Evolutionary conservation across 495 filamentous ascomycete genomes (phyloP).

Genomic region (Apiosordaria backusii): DNA sequence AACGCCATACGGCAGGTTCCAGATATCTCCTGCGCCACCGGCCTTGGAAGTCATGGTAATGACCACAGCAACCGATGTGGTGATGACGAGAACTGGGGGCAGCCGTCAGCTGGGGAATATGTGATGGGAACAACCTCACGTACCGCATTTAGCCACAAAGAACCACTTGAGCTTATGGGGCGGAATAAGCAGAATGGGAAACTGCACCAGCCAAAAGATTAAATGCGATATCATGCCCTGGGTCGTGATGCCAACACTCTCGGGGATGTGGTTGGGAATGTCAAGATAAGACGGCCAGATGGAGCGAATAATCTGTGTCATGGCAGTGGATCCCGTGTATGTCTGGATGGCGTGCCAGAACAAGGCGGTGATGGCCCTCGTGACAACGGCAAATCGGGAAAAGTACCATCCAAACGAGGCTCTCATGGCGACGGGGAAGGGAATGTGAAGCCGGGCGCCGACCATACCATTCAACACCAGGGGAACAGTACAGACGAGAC

Average conservation of each 20-base stretch:
- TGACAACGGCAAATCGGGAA: constrained; percentile 39
- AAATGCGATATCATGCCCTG: constrained; percentile 48
- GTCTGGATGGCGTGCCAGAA: constrained; percentile 50
- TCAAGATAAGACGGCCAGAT: constrained; percentile 45
- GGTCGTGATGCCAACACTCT: constrained; percentile 47
- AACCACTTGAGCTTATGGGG: constrained; percentile 49
- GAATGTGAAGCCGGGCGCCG: constrained; percentile 44
- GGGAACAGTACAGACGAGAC: constrained; percentile 38
- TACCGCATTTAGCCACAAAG: constrained; percentile 48
- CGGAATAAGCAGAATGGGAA: constrained; percentile 49
- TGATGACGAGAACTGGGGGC: constrained; percentile 35
- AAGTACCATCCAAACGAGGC: constrained; percentile 45
- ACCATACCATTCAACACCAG: constrained; percentile 48
- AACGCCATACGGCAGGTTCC: constrained; percentile 38
- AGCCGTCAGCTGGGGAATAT: background rate
- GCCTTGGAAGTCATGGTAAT: constrained; percentile 45
- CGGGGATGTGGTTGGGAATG: constrained; percentile 49
- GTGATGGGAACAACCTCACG: background rate
- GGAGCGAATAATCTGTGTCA: constrained; percentile 41
- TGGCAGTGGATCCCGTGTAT: constrained; percentile 40
- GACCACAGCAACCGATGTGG: constrained; percentile 39
- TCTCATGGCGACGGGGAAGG: constrained; percentile 41
- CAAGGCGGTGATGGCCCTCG: constrained; percentile 42
- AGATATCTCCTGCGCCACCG: constrained; percentile 45
- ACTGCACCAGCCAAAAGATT: constrained; percentile 48